Evolutionary conservation across 2,329 filamentous ascomycete genomes (phyloP), one percentile per base, ranked within the genome.

Genomic region (Xylariomycetidae sp.): DNA sequence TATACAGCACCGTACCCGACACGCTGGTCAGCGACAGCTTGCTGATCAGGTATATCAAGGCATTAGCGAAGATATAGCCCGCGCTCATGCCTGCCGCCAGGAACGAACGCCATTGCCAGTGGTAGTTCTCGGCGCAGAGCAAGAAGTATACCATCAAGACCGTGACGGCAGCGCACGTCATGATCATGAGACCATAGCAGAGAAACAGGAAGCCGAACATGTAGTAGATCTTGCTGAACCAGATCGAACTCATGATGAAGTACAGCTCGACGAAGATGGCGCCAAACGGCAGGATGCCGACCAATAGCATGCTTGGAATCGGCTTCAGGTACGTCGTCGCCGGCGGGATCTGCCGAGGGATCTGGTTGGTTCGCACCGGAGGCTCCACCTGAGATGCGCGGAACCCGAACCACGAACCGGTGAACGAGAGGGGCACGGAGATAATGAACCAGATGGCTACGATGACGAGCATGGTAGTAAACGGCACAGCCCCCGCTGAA

Each of bases 191-290:
- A 9, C 85, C 89, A 55, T 95, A 98, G 71, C 89, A 95, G 36
- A 98, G 74, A 71, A 98, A 98, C 22, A 98, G 69, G 72, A 98
- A 98, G 15, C 92, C 92, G 53, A 98, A 98, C 92, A 98, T 98
- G 74, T 98, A 98, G 72, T 98, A 98, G 47, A 98, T 92, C 63
- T 92, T 87, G 68, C 82, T 90, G 63, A 93, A 95, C 92, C 92
- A 98, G 57, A 98, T 90, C 17, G 86, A 94, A 64, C 82, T 94
- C 86, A 98, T 94, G 68, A 98, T 95, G 64, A 96, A 96, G 72
- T 95, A 96, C 3, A 98, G 79, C 65, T 98, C 92, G 29, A 96
- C 89, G 47, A 96, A 95, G 56, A 98, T 96, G 42, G 92, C 90
- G 29, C 85, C 88, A 52, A 98, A 98, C 0, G 92, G 92, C 17